Conservation (phyloP, 2,329 filamentous ascomycete species). For the Teratosphaeriaceae sp. region DNA sequence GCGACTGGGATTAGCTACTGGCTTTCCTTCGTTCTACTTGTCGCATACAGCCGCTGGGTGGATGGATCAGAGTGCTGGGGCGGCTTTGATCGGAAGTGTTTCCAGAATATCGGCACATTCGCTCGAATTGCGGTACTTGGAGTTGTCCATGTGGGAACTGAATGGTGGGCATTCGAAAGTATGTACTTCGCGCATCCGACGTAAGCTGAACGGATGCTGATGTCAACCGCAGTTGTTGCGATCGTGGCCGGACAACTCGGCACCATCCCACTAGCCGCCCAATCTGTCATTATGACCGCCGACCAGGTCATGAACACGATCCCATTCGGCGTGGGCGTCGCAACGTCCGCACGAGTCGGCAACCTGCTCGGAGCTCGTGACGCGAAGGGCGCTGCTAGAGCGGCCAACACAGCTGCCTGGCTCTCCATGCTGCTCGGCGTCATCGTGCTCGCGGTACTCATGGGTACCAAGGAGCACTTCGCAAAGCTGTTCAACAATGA, state of each 20-base stretch:
- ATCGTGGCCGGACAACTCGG: slow-evolving; percentile 75
- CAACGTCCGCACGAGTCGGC: slow-evolving; percentile 68
- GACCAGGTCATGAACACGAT: slow-evolving; percentile 68
- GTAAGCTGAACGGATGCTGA: too few relatives aligned
- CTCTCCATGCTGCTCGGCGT: slow-evolving; percentile 64
- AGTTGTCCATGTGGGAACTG: slow-evolving; percentile 73
- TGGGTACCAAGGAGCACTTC: slow-evolving; percentile 66
- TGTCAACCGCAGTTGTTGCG: slow-evolving; percentile 52
- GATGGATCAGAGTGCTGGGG: slow-evolving; percentile 73
- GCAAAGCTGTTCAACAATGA: slow-evolving; percentile 79
- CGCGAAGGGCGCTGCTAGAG: slow-evolving; percentile 58
- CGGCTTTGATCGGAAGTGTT: slow-evolving; percentile 58
- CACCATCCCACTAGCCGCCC: slow-evolving; percentile 70
- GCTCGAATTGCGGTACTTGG: slow-evolving; percentile 68
- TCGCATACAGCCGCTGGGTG: slow-evolving; percentile 66
- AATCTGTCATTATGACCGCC: slow-evolving; percentile 84
- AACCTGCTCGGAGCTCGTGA: slow-evolving; percentile 69
- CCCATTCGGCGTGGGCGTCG: slow-evolving; percentile 79
- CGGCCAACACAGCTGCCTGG: slow-evolving; percentile 69
- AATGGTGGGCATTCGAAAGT: slow-evolving; percentile 91
- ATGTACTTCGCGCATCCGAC: too few relatives aligned
- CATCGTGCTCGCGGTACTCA: slow-evolving; percentile 59
- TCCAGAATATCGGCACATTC: slow-evolving; percentile 65
- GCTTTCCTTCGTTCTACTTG: slow-evolving; percentile 69
- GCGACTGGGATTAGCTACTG: slow-evolving; percentile 83